Evolutionary conservation across 306 rosid species (phyloP), one percentile per base, ranked within the genome.

Genomic region (Sophora flavescens): DNA sequence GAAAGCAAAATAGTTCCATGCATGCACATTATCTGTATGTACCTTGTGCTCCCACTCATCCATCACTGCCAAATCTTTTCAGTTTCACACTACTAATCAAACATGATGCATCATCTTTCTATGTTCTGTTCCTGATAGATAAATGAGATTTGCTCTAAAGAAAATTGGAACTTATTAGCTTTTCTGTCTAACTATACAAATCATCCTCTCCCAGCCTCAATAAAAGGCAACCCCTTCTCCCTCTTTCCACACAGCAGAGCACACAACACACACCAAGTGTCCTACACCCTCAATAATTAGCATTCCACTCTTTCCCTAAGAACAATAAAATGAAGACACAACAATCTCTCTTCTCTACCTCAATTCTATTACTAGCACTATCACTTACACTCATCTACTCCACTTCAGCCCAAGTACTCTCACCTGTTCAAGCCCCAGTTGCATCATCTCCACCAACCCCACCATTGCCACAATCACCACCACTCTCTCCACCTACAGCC

Each of bases 401-500:
- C 80, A 52, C 53, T 13, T 54, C 63, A 61, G 85, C 84, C 26
- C 91, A 78, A 50, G 65, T 81, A 61, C 68, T 81, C 69, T 52
- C 85, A 18, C 85, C 85, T 1, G 61, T 68, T 32, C 86, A 84
- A 62, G 65, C 88, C 22, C 86, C 86, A 6, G 18, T 66, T 0
- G 45, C 63, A 42, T 50, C 62, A 50, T 48, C 75, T 2, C 70
- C 79, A 0, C 65, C 67, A 2, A 57, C 66, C 3, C 70, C 69
- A 12, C 63, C 44, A 17, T 17, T 18, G 42, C 68, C 33, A 11
- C 64, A 22, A 52, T 22, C 72, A 6, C 3, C 74, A 6, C 61
- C 75, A 5, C 75, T 13, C 14, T 9, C 70, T 39, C 35, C 59
- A 3, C 42, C 72, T 2, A 30, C 67, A 2, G 22, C 80, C 22